These are phyloP conservation scores for Aspergillus diversus DNA, from an alignment of 495 filamentous ascomycete species.

Conservation along the genomic window DNA sequence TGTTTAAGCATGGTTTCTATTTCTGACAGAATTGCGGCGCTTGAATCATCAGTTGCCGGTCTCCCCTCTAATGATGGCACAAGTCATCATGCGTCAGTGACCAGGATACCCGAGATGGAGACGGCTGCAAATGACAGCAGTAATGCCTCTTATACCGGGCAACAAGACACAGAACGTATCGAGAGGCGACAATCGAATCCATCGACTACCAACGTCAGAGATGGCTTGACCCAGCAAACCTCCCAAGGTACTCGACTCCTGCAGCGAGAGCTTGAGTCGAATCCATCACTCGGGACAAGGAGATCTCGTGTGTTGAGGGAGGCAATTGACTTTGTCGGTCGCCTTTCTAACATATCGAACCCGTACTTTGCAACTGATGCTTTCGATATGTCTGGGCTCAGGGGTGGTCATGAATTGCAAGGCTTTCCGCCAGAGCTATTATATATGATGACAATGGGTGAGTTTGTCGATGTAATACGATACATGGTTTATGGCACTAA, in stretches of 20 bases:
- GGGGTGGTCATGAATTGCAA: neutral
- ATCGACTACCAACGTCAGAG: neutral
- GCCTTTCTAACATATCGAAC: neutral
- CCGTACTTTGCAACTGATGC: neutral
- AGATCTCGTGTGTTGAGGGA: neutral
- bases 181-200: neutral
- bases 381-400: neutral
- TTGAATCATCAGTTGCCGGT: neutral
- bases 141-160: neutral
- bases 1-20: neutral
- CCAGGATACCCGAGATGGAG: neutral
- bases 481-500: neutral
- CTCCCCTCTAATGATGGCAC: too few relatives aligned
- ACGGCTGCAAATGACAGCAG: neutral
- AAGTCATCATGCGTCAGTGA: conserved; percentile 1
- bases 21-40: neutral
- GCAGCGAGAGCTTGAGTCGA: neutral
- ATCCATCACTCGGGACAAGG: neutral
- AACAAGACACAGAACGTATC: neutral
- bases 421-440: conserved; percentile 1
- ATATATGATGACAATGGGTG: conserved; percentile 8
- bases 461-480: neutral
- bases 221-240: conserved; percentile 1
- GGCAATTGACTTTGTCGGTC: neutral
- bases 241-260: neutral